Evolutionary conservation across 1,284 basidiomycete species (phyloP).

Genomic region (Takashimella tepidaria): DNA sequence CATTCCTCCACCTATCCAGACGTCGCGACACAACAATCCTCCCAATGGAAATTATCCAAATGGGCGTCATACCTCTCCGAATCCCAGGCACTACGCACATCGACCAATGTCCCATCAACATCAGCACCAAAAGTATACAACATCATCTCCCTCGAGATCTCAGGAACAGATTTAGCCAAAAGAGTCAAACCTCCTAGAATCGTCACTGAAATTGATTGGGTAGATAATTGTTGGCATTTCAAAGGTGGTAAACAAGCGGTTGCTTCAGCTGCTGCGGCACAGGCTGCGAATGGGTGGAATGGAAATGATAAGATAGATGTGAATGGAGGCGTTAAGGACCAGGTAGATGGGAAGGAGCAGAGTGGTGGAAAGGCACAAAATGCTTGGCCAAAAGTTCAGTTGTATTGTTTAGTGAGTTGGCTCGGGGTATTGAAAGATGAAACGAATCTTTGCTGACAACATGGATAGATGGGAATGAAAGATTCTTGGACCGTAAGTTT

Average conservation of each 20-base stretch:
- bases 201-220: constrained; percentile 91
- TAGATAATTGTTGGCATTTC: constrained; percentile 83
- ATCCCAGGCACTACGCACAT: constrained; percentile 10
- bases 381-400: constrained; percentile 83
- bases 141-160: constrained; percentile 82
- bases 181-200: constrained; percentile 74
- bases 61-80: constrained; percentile 78
- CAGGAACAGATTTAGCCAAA: constrained; percentile 67
- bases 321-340: background rate
- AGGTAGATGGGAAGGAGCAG: background rate
- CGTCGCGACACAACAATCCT: constrained; percentile 73
- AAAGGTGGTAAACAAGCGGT: constrained; percentile 20
- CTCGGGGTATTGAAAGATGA: background rate
- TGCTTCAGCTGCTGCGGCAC: constrained; percentile 32
- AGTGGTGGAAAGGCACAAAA: constrained; percentile 7
- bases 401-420: constrained; percentile 90
- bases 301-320: too few relatives aligned
- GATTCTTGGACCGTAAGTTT: constrained; percentile 70
- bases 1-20: too few relatives aligned
- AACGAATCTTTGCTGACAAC: background rate
- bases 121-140: constrained; percentile 65
- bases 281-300: background rate
- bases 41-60: constrained; percentile 75
- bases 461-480: constrained; percentile 56
- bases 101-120: constrained; percentile 8